Conservation (phyloP, 257 asterid genomes). For the Cynanchum wilfordii region DNA sequence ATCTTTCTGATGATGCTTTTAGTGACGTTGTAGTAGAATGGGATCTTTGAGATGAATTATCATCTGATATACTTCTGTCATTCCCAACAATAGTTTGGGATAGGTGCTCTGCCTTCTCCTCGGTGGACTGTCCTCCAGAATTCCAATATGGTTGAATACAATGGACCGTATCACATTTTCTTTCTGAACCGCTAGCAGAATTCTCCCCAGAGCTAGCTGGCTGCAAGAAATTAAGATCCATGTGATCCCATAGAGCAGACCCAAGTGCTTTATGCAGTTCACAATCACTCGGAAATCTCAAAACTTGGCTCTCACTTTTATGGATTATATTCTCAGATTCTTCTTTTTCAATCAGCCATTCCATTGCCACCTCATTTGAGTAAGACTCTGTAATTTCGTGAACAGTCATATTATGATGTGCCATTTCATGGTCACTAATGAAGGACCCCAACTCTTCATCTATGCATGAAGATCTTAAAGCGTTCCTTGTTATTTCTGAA, state of each 20-base stretch:
- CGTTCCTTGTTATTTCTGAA: conserved; percentile 24
- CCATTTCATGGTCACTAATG: conserved; percentile 18
- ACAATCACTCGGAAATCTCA: conserved; percentile 37
- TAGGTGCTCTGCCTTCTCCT: conserved; percentile 35
- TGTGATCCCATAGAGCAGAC: conserved; percentile 22
- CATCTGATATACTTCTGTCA: conserved; percentile 28
- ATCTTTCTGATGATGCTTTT: conserved; percentile 20
- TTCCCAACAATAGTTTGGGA: conserved; percentile 40
- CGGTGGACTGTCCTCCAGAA: conserved; percentile 28
- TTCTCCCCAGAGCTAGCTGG: conserved; percentile 25
- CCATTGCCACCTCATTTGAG: conserved; percentile 28
- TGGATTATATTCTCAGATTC: conserved; percentile 26
- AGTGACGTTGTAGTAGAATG: conserved; percentile 27
- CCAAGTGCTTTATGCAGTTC: conserved; percentile 52
- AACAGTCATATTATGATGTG: conserved; percentile 22
- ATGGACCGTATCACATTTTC: conserved; percentile 22
- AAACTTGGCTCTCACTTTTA: conserved; percentile 22
- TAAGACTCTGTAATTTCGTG: conserved; percentile 27
- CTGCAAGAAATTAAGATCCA: conserved; percentile 15
- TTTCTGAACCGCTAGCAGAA: conserved; percentile 21
- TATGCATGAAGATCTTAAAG: conserved; percentile 23
- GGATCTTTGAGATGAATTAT: conserved; percentile 32
- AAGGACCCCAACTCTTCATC: conserved; percentile 35
- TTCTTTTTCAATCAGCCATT: conserved; percentile 12
- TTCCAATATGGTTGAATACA: conserved; percentile 23